These are phyloP conservation scores for Chaetomium cochliodes DNA, from an alignment of 495 filamentous ascomycete species.

Conservation along the genomic window DNA sequence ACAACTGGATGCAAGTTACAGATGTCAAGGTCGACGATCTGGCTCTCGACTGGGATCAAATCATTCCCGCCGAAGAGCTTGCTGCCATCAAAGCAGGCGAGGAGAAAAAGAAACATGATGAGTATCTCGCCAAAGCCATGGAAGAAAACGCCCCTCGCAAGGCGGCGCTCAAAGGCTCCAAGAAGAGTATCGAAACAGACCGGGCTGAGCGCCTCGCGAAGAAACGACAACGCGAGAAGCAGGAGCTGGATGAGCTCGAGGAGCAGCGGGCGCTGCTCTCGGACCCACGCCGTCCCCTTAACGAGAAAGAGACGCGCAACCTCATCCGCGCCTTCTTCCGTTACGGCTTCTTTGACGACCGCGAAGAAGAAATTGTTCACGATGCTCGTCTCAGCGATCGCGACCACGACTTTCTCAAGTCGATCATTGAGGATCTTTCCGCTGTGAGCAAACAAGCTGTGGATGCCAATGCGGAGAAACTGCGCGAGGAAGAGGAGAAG, in stretches of 20 bases:
- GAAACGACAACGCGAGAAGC: constrained; percentile 78
- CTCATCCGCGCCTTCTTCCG: constrained; percentile 83
- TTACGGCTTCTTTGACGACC: constrained; percentile 83
- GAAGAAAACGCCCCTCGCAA: constrained; percentile 87
- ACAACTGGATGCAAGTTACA: constrained; percentile 92
- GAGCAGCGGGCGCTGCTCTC: constrained; percentile 57
- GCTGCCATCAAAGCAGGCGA: constrained; percentile 86
- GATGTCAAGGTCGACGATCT: constrained; percentile 92
- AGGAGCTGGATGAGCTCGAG: constrained; percentile 58
- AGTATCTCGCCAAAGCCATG: constrained; percentile 76
- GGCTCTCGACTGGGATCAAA: constrained; percentile 84
- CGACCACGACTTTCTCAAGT: constrained; percentile 71
- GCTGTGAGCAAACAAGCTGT: constrained; percentile 62
- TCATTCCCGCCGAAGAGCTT: constrained; percentile 91
- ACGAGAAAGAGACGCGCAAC: constrained; percentile 87
- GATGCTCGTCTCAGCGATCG: constrained; percentile 80
- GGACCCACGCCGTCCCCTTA: constrained; percentile 82
- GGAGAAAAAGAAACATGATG: constrained; percentile 75
- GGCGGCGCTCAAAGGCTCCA: constrained; percentile 51
- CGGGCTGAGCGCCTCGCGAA: constrained; percentile 89
- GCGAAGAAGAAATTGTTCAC: constrained; percentile 77
- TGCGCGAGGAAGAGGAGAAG: constrained; percentile 70
- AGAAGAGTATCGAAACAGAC: constrained; percentile 65
- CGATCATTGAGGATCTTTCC: constrained; percentile 56
- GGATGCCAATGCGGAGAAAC: constrained; percentile 62